Evolutionary conservation across 2,329 filamentous ascomycete genomes (phyloP), one percentile per base, ranked within the genome.

Genomic region (Alternaria novae-zelandiae): DNA sequence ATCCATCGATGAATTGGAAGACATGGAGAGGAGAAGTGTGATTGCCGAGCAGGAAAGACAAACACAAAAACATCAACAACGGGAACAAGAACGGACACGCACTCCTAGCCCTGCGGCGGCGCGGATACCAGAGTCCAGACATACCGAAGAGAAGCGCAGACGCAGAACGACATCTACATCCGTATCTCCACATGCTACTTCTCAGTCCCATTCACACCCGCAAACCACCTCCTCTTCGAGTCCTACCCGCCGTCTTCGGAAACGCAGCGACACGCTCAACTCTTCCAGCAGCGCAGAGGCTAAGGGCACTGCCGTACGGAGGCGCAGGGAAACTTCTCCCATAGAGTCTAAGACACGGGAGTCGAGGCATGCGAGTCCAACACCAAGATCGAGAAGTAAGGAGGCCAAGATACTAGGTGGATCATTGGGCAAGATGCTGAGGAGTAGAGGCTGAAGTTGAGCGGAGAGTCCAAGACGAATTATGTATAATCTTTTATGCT

Each of bases 201-300:
- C 53, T 26, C 61, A 60, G 36, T 46, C 54, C 4, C 53, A 21
- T 20, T 15, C 56, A n/a, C 56, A 47, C 21, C 21, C 55, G 10
- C 59, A 61, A 17, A 45, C 54, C 5, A 20, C 54, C 10, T 61
- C 64, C 9, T 25, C 36, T 6, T 58, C 59, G 9, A 59, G 49
- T 36, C 53, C 68, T 6, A 50, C 58, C 9, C 66, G 67, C 36
- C 65, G 68, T 15, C 58, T 70, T 4, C 65, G 70, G 32, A 74
- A 71, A 45, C 61, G 70, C 17, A 73, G 71, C 32, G 69, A 74
- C 50, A 74, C 71, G 5, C 56, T 71, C 43, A 71, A 46, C 26
- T 71, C 69, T 15, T 55, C 64, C 15, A 43, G 59, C 20, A 69
- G 69, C 5, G 47, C 60, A 4, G 70, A 72, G 41, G 57, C 59